Evolutionary conservation across 2,329 filamentous ascomycete genomes (phyloP).

Genomic region (Colletotrichum lupini): DNA sequence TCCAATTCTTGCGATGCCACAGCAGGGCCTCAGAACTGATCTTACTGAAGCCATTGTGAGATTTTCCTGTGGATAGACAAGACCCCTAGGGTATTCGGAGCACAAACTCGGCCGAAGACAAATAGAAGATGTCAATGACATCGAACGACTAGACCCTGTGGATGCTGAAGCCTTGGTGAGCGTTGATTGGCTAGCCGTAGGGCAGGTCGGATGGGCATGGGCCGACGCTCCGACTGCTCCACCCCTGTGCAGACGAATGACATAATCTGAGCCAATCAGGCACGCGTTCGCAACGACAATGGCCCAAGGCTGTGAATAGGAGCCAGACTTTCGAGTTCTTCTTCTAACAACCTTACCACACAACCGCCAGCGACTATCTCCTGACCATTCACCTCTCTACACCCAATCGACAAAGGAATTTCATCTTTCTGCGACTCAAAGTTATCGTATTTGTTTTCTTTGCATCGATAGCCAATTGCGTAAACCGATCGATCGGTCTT

Average conservation of each 20-base stretch:
- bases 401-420: background rate
- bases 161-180: background rate
- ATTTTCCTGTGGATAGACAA: background rate
- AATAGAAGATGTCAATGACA: slow-evolving; percentile 27
- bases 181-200: slow-evolving; percentile 33
- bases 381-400: background rate
- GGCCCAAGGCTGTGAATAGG: slow-evolving; percentile 30
- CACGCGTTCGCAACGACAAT: slow-evolving; percentile 6
- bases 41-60: slow-evolving; percentile 27
- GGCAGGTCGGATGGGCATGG: slow-evolving; percentile 21
- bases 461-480: background rate
- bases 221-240: slow-evolving; percentile 20
- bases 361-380: background rate
- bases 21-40: slow-evolving; percentile 11
- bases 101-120: slow-evolving; percentile 14
- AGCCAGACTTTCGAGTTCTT: slow-evolving; percentile 26
- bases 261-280: slow-evolving; percentile 36
- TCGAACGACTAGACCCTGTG: slow-evolving; percentile 29
- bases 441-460: background rate
- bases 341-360: background rate
- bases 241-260: slow-evolving; percentile 31
- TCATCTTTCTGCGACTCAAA: background rate
- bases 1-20: slow-evolving; percentile 3
- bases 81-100: background rate
- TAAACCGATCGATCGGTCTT: background rate